phyloP scores from a whole-genome alignment of 257 asterid species.

The Plantago ovata region DNA sequence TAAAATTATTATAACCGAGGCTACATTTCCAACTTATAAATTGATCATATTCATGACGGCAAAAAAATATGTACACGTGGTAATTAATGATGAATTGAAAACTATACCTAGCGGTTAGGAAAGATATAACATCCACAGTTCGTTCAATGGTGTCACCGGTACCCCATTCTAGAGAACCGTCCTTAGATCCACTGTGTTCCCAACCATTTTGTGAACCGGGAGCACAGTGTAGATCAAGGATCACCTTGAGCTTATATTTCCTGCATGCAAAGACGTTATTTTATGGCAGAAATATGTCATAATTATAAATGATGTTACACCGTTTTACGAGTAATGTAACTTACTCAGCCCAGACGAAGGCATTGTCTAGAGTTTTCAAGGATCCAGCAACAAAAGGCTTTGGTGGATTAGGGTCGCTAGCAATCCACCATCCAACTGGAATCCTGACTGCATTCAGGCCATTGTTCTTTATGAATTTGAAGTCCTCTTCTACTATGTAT shows the following conservation, averaged over 20 bases:
- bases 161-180: constrained; percentile 79
- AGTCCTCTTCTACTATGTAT: constrained; percentile 59
- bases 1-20: no score
- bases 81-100: no score
- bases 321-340: no score
- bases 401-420: constrained; percentile 59
- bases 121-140: constrained; percentile 46
- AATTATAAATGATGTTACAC: no score
- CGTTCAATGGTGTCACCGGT: constrained; percentile 46
- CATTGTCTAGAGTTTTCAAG: constrained; percentile 55
- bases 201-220: constrained; percentile 74
- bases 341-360: constrained; percentile 61
- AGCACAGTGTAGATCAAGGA: constrained; percentile 66
- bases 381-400: constrained; percentile 70
- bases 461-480: constrained; percentile 46
- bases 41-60: no score
- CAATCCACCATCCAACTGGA: constrained; percentile 90
- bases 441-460: constrained; percentile 64
- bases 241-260: constrained; percentile 51
- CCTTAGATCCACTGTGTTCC: constrained; percentile 68
- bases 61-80: no score
- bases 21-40: no score
- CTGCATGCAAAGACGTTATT: constrained; percentile 27
- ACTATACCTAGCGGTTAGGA: constrained; percentile 51
- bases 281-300: not conserved